Conservation (phyloP, 495 filamentous ascomycete genomes). For the Pseudevernia furfuracea region DNA sequence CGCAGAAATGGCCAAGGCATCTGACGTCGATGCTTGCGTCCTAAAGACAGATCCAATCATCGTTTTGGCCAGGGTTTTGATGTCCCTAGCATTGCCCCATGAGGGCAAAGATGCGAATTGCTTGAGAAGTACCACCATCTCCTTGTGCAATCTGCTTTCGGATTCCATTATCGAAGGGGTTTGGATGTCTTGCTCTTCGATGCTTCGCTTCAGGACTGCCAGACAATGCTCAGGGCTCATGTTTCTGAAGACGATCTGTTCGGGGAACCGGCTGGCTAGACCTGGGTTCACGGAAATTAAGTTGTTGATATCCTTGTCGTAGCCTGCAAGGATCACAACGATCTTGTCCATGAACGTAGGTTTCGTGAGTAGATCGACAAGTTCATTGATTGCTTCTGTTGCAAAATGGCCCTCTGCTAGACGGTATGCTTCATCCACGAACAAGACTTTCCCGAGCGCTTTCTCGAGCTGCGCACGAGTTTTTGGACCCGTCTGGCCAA, state of each 20-base stretch:
- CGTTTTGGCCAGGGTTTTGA: constrained; percentile 47
- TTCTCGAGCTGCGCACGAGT: constrained; percentile 34
- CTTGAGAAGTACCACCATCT: constrained; percentile 33
- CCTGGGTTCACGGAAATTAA: constrained; percentile 52
- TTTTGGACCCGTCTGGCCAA: constrained; percentile 45
- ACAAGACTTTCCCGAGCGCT: constrained; percentile 51
- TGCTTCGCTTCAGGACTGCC: constrained; percentile 15
- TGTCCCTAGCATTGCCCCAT: constrained; percentile 64
- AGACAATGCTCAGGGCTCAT: constrained; percentile 30
- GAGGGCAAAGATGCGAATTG: constrained; percentile 37
- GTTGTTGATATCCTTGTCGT: constrained; percentile 60
- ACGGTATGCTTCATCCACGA: constrained; percentile 57
- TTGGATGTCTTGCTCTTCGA: background rate
- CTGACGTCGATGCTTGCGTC: background rate
- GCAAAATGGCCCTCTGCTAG: constrained; percentile 50
- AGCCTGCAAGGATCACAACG: constrained; percentile 69
- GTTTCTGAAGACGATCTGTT: constrained; percentile 38
- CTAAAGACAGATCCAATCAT: constrained; percentile 8
- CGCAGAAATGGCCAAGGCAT: background rate
- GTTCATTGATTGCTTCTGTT: constrained; percentile 65
- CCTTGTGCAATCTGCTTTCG: background rate
- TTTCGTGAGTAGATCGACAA: constrained; percentile 63
- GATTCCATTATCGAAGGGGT: background rate
- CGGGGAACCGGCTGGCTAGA: constrained; percentile 46
- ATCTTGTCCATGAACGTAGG: constrained; percentile 54